Conservation (phyloP, 257 asterid species). For the Solanum arcanum region DNA sequence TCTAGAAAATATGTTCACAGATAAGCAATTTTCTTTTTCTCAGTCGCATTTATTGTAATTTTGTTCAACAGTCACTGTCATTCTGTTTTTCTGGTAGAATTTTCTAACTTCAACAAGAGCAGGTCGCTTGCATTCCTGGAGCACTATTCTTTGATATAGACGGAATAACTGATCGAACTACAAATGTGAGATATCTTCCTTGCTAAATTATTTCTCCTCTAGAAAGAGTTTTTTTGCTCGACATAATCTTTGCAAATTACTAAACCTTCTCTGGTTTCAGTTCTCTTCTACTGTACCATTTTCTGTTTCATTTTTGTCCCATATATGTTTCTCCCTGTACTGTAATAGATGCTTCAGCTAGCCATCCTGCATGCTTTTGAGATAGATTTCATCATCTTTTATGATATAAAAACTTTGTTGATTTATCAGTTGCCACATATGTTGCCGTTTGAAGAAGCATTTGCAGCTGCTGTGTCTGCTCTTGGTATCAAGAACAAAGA, state of each 20-base stretch:
- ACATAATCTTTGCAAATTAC: neutral
- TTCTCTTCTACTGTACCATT: neutral
- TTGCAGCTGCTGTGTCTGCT: slow-evolving; percentile 97
- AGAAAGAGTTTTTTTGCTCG: neutral
- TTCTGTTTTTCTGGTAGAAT: neutral
- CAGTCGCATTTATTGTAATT: neutral
- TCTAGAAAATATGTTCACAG: neutral
- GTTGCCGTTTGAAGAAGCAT: slow-evolving; percentile 95
- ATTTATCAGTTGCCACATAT: slow-evolving; percentile 84
- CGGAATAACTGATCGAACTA: slow-evolving; percentile 68
- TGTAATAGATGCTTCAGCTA: neutral
- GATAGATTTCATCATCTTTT: neutral
- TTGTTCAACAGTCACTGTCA: neutral
- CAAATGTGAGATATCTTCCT: slow-evolving; percentile 42
- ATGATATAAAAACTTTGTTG: neutral
- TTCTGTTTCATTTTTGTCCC: neutral
- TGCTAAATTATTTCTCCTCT: neutral
- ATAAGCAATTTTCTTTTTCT: neutral
- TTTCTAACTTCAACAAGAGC: slow-evolving; percentile 9
- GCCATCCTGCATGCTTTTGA: neutral
- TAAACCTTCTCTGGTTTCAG: neutral
- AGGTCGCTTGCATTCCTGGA: slow-evolving; percentile 96
- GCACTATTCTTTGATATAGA: slow-evolving; percentile 91
- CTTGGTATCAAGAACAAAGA: slow-evolving; percentile 88
- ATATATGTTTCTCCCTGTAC: neutral